Evolutionary conservation across 306 rosid species (phyloP).

Genomic region (Sindora glabra): DNA sequence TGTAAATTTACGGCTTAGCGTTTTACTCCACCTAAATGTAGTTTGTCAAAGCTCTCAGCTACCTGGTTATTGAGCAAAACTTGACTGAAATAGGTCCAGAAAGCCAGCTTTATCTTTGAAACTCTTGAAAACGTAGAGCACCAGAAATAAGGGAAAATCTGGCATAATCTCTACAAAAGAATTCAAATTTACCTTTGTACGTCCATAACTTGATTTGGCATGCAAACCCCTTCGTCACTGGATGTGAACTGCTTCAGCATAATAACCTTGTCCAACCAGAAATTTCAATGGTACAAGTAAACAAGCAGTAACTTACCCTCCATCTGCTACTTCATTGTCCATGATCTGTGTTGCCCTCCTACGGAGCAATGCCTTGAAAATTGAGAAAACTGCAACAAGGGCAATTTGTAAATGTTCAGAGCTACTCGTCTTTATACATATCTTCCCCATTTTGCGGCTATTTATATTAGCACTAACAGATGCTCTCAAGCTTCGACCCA

Average conservation of each 20-base stretch:
- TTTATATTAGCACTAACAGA: constrained; percentile 71
- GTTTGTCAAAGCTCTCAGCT: constrained; percentile 7
- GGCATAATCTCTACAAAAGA: constrained; percentile 12
- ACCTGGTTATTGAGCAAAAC: constrained; percentile 11
- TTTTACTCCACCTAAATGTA: constrained; percentile 18
- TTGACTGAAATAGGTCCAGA: constrained; percentile 3
- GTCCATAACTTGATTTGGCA: constrained; percentile 1
- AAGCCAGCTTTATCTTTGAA: constrained; percentile 21
- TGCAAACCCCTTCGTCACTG: constrained; percentile 23
- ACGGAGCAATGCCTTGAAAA: constrained; percentile 45
- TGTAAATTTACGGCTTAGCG: constrained; percentile 36
- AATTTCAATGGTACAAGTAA: background rate
- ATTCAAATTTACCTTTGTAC: background rate
- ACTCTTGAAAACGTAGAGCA: constrained; percentile 10
- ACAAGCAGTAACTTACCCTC: constrained; percentile 17
- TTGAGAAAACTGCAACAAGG: constrained; percentile 53
- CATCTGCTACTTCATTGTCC: constrained; percentile 20
- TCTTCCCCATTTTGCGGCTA: constrained; percentile 82
- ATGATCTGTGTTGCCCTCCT: constrained; percentile 25
- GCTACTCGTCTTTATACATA: constrained; percentile 66
- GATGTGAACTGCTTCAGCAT: no score
- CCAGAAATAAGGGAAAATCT: constrained; percentile 3
- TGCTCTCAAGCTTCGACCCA: constrained; percentile 49
- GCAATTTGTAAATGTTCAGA: constrained; percentile 79
- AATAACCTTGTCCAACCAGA: no score